phyloP scores from a whole-genome alignment of 208 protist species.

The Histomonas meleagridis region DNA sequence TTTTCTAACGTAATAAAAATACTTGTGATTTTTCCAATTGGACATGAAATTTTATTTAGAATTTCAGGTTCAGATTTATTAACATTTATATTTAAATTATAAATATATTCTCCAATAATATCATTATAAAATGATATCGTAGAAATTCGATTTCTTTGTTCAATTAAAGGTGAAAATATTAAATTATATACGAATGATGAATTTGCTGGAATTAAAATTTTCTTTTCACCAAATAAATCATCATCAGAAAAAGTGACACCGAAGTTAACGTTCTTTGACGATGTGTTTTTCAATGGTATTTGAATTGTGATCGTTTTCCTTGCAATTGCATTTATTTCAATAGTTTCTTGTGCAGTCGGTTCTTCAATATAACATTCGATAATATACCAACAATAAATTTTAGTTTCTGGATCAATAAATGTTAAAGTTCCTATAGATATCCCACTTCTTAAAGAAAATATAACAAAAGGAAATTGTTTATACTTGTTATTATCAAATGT shows the following conservation, averaged over 20 bases:
- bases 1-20: background rate
- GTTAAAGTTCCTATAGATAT: background rate
- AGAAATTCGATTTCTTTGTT: background rate
- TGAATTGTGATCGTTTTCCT: background rate
- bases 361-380: background rate
- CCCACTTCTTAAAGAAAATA: background rate
- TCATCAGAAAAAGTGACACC: background rate
- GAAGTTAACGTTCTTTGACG: background rate
- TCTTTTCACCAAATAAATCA: constrained; percentile 2
- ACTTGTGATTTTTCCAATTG: background rate
- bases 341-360: background rate
- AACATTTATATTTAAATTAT: background rate
- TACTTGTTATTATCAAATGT: background rate
- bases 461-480: background rate
- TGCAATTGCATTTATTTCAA: background rate
- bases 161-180: background rate
- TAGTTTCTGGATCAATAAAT: background rate
- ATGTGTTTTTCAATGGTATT: background rate
- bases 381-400: background rate
- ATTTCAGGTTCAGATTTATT: background rate
- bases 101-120: background rate
- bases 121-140: constrained; percentile 12
- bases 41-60: background rate
- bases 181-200: background rate
- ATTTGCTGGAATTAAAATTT: background rate